These are phyloP conservation scores for Ascoidea rubescens DNA, from an alignment of 805 yeast genomes.

Conservation along the genomic window DNA sequence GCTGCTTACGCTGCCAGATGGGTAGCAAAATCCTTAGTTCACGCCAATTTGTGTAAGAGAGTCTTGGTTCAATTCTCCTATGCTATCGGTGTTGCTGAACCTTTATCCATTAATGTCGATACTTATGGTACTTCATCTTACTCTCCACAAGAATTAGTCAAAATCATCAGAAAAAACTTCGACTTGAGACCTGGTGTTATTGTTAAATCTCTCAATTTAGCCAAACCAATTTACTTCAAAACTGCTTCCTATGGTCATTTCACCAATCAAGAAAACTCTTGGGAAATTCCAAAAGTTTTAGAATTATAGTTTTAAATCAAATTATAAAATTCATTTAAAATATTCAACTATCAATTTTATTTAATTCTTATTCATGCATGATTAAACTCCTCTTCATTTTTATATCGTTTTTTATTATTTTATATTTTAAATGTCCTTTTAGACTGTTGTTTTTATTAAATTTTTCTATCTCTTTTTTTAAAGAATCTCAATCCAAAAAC, in stretches of 20 bases:
- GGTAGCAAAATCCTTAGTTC: conserved; percentile 97
- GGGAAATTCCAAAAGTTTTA: conserved; percentile 94
- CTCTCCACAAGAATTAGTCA: conserved; percentile 81
- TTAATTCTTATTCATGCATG: not conserved
- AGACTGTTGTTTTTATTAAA: not conserved
- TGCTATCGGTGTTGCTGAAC: conserved; percentile 99
- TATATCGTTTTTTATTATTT: not conserved
- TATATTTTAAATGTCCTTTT: too few relatives aligned
- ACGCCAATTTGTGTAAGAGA: conserved; percentile 92
- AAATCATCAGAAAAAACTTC: conserved; percentile 83
- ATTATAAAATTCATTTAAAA: too few relatives aligned
- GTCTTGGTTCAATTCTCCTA: conserved; percentile 96
- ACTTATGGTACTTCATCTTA: conserved; percentile 94
- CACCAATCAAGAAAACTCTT: conserved; percentile 96
- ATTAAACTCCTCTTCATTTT: not conserved
- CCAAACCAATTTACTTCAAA: conserved; percentile 98
- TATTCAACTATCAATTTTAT: too few relatives aligned
- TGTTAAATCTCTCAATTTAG: conserved; percentile 91
- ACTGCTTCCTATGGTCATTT: conserved; percentile 99
- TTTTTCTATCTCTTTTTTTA: not conserved
- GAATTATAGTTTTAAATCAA: conserved; percentile 26
- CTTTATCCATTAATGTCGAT: conserved; percentile 93
- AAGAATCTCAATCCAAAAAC: not conserved
- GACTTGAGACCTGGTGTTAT: conserved; percentile 99
- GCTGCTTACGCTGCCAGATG: conserved; percentile 99